A percentile compares a stretch with the other conserved stretches of the same genome.
Conservation (phyloP, 2,329 filamentous ascomycete genomes). For the Fusarium poae region DNA sequence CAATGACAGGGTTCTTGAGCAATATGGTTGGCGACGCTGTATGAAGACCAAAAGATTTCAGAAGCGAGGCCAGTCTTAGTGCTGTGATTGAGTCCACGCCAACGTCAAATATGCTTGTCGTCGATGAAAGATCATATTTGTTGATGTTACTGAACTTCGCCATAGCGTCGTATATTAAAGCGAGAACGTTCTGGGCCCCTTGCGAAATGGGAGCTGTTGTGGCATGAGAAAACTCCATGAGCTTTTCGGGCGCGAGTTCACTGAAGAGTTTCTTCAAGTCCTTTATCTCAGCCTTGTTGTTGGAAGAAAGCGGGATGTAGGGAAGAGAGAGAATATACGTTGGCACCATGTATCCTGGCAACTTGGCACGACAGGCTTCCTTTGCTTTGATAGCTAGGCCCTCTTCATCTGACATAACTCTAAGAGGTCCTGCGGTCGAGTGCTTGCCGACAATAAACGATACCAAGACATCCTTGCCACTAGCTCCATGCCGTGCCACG, state of each 20-base stretch:
- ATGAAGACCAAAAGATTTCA: slow-evolving; percentile 73
- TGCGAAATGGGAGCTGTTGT: slow-evolving; percentile 43
- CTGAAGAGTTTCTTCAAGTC: slow-evolving; percentile 75
- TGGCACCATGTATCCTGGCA: slow-evolving; percentile 92
- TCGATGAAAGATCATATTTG: slow-evolving; percentile 59
- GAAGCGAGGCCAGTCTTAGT: slow-evolving; percentile 73
- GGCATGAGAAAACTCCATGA: slow-evolving; percentile 68
- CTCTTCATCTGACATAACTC: slow-evolving; percentile 50
- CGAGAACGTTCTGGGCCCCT: slow-evolving; percentile 56
- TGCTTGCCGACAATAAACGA: slow-evolving; percentile 70
- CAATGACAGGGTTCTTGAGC: slow-evolving; percentile 70
- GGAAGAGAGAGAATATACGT: slow-evolving; percentile 82
- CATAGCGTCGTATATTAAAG: slow-evolving; percentile 66
- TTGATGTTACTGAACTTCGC: slow-evolving; percentile 64
- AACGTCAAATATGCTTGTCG: slow-evolving; percentile 83
- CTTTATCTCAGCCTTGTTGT: slow-evolving; percentile 89
- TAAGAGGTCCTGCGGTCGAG: slow-evolving; percentile 26
- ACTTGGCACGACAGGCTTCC: slow-evolving; percentile 73
- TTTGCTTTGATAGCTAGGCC: slow-evolving; percentile 62
- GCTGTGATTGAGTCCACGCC: slow-evolving; percentile 91
- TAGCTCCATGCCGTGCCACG: slow-evolving; percentile 75
- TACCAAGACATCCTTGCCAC: slow-evolving; percentile 85
- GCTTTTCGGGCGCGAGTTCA: slow-evolving; percentile 67
- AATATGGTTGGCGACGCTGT: slow-evolving; percentile 74
- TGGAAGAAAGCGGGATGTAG: slow-evolving; percentile 82